Evolutionary conservation across 306 rosid species (phyloP), one percentile per base, ranked within the genome.

Genomic region (Betula pendula): DNA sequence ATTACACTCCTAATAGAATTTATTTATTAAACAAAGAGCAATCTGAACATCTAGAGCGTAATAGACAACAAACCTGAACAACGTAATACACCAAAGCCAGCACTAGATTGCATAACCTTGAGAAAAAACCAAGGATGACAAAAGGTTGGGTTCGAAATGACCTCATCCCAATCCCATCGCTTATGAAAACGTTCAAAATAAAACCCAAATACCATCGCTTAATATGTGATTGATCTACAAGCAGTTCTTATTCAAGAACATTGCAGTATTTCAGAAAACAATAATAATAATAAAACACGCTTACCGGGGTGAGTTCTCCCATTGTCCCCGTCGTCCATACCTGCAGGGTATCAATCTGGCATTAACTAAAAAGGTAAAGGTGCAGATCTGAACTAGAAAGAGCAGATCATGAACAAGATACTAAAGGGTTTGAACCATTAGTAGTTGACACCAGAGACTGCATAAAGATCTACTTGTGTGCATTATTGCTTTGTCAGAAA

Each of bases 241-340:
- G 29, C 48, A 65, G 14, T 35, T 65, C 24, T 9, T 65, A 53
- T 53, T 72, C 20, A 14, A 43, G 25, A 31, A 71, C 63, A 79
- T 43, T 60, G 60, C 52, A 77, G 44, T 49, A 4, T 53, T 13
- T 74, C 2, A 19, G 74, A 42, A 50, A 38, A 60, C 15, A 5
- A 38, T 5, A 38, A 38, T 29, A 29, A 29, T n/a, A 29, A 29
- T 29, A 78, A 70, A 50, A 70, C 38, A 81, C n/a, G n/a, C 96
- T 81, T 81, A 90, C 97, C 6, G 97, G 97, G 78, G 89, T 90
- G 79, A 92, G 89, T 79, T 92, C 97, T 80, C 96, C 96, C 97
- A 89, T 92, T 55, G 97, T 89, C 79, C 96, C 97, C 5, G 97
- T 85, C 6, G 94, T 92, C 97, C 97, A 92, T 45, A 92, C 87